Base-by-base conservation (phyloP, 1,284 basidiomycete genomes). In the Ustilago hordei region DNA sequence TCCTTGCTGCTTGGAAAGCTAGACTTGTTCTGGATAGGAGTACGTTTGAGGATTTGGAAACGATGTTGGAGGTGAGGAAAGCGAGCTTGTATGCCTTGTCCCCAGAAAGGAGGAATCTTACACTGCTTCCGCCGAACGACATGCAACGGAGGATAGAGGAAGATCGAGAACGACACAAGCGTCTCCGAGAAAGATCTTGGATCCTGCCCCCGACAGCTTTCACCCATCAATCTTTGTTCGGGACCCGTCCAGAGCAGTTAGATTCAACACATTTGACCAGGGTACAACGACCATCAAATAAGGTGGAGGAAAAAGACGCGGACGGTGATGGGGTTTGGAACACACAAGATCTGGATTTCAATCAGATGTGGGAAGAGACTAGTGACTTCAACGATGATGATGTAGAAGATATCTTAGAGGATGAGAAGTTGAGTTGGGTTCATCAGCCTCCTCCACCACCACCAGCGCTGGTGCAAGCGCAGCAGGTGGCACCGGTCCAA, bases 91-190 rank as follows among this genome's bases (percentile, higher is more conserved):
- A 75, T 28, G 62, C 69, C 5, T 60, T 78, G 13, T 72, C 66
- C 0, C 74, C 66, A 12, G 54, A 48, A 4, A 9, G 43, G 45
- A 52, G 69, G 6, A 78, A 48, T 55, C 73, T 67, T 23, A 75
- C 83, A 11, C 58, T 83, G 75, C 86, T 91, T 91, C 79, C 90
- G 87, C 55, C 90, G 87, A 60, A 88, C 47, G 94, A 97, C 69
- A 91, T 95, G 32, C 90, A 95, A 74, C 91, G 92, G 53, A 91
- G 95, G 4, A 96, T 98, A 71, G 95, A 98, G 85, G 95, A 96
- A 81, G 95, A 98, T 86, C 89, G 95, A 2, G 95, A 98, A 85
- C 90, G 95, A 77, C 95, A 98, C 84, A 97, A 98, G 86, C 91
- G 95, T 2, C 89, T 98, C 0, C 60, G 81, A 4, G 95, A 98